Conservation (phyloP, 306 rosid species). For the Casuarina cunninghamiana region DNA sequence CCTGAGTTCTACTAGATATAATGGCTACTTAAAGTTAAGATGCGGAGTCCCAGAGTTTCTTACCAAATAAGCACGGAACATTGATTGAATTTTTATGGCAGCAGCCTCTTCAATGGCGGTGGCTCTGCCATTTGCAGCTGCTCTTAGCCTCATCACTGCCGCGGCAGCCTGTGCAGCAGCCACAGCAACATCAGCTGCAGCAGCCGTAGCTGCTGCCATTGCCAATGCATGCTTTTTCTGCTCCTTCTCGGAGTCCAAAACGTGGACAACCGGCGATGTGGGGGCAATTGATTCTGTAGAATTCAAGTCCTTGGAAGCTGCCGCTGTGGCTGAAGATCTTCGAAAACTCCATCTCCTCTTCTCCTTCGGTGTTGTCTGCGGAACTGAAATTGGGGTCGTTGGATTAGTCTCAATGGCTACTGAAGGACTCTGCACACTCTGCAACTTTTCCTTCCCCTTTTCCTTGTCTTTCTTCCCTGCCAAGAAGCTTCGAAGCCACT, state of each 20-base stretch:
- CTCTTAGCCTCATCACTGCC: slow-evolving; percentile 50
- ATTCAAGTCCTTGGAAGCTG: slow-evolving; percentile 47
- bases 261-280: slow-evolving; percentile 30
- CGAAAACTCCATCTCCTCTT: slow-evolving; percentile 88
- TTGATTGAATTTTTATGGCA: slow-evolving; percentile 73
- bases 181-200: slow-evolving; percentile 59
- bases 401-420: slow-evolving; percentile 44
- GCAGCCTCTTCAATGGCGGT: slow-evolving; percentile 56
- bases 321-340: slow-evolving; percentile 68
- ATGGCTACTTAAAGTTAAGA: not conserved
- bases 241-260: slow-evolving; percentile 48
- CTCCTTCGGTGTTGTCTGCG: slow-evolving; percentile 57
- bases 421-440: slow-evolving; percentile 33
- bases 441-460: slow-evolving; percentile 45
- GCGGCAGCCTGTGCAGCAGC: slow-evolving; percentile 80
- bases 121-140: slow-evolving; percentile 39
- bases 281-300: slow-evolving; percentile 31
- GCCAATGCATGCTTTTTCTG: slow-evolving; percentile 70
- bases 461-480: slow-evolving; percentile 68
- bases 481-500: slow-evolving; percentile 76
- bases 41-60: slow-evolving; percentile 1
- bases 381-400: slow-evolving; percentile 47
- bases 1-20: not conserved
- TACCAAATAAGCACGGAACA: slow-evolving; percentile 85
- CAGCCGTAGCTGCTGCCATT: slow-evolving; percentile 62